phyloP scores from a whole-genome alignment of 2,329 filamentous ascomycete genomes.

The Tolypocladium amazonense region DNA sequence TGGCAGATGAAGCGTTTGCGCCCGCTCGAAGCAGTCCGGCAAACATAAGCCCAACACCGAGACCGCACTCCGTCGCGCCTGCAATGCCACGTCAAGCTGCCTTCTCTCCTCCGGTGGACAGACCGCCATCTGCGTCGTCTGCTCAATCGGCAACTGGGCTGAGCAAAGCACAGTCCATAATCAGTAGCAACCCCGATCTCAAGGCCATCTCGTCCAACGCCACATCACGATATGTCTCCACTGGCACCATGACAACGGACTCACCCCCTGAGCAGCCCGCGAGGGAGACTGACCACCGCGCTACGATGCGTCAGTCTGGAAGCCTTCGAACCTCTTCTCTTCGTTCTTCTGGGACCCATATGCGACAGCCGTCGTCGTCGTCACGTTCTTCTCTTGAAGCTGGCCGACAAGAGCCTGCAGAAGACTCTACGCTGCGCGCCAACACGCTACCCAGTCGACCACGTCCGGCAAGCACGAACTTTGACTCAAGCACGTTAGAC shows the following conservation, averaged over 20 bases:
- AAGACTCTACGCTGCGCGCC: slow-evolving; percentile 11
- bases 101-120: slow-evolving; percentile 14
- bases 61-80: slow-evolving; percentile 21
- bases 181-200: slow-evolving; percentile 51
- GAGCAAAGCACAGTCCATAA: slow-evolving; percentile 47
- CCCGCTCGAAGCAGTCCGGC: slow-evolving; percentile 20
- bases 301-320: slow-evolving; percentile 4
- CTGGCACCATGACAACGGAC: slow-evolving; percentile 70
- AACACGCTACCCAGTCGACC: slow-evolving; percentile 35
- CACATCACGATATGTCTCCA: slow-evolving; percentile 35
- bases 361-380: slow-evolving; percentile 9
- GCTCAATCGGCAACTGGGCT: slow-evolving; percentile 40
- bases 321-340: slow-evolving; percentile 1
- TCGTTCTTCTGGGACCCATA: slow-evolving; percentile 14
- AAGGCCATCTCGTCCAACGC: slow-evolving; percentile 42
- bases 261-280: slow-evolving; percentile 33
- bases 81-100: slow-evolving; percentile 10
- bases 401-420: slow-evolving; percentile 8
- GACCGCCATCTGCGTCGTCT: slow-evolving; percentile 24
- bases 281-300: slow-evolving; percentile 11
- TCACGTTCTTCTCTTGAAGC: slow-evolving; percentile 10
- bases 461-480: slow-evolving; percentile 71
- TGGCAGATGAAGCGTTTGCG: slow-evolving; percentile 79
- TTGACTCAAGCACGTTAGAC: slow-evolving; percentile 67
- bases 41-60: slow-evolving; percentile 10